Percentiles rank a stretch among this genome's conserved stretches.
These are phyloP conservation scores for Calonectria ilicicola DNA, from an alignment of 2,329 filamentous ascomycete species.

Conservation along the genomic window DNA sequence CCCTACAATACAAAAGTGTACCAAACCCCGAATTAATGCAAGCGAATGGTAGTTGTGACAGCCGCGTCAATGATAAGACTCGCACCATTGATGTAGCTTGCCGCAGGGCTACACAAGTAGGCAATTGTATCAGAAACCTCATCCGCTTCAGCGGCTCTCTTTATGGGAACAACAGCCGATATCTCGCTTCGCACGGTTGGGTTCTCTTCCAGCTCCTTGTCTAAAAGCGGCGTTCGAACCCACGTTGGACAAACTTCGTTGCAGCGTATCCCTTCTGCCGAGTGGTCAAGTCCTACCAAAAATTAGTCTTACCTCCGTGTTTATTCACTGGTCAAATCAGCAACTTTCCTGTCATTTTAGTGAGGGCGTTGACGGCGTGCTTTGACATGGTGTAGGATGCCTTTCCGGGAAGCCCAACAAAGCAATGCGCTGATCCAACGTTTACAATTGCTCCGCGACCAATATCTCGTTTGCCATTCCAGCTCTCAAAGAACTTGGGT, in stretches of 20 bases:
- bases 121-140: conserved; percentile 8
- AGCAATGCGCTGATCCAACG: neutral
- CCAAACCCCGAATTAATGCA: neutral
- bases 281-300: neutral
- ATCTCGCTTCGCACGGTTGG: neutral
- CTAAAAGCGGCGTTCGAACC: neutral
- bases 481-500: neutral
- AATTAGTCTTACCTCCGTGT: neutral
- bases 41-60: neutral
- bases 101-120: conserved; percentile 1
- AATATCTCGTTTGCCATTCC: neutral
- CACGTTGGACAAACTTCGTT: neutral
- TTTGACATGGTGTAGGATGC: neutral
- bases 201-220: neutral
- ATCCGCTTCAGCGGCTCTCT: neutral
- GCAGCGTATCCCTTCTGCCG: neutral
- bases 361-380: neutral
- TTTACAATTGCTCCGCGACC: neutral
- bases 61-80: neutral
- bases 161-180: neutral
- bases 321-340: neutral
- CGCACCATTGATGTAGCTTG: conserved; percentile 3
- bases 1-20: neutral
- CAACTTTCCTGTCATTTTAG: neutral
- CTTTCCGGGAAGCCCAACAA: neutral